These are phyloP conservation scores for Globisporangium mamillatum DNA, from an alignment of 352 stramenopile genomes.

Conservation along the genomic window DNA sequence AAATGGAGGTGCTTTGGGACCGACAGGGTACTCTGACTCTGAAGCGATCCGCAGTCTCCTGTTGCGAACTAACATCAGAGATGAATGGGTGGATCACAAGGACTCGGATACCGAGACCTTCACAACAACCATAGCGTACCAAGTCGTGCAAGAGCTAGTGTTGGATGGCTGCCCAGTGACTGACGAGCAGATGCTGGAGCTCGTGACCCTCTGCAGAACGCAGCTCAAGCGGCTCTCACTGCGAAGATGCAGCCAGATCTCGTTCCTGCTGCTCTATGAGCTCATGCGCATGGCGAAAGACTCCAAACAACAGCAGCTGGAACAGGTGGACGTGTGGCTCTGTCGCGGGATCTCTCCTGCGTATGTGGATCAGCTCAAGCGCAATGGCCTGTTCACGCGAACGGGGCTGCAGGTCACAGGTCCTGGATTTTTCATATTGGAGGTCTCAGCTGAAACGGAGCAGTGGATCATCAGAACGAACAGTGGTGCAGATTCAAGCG, in stretches of 20 bases:
- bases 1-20: neutral
- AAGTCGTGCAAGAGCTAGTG: conserved; percentile 21
- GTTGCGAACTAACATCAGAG: neutral
- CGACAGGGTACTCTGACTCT: neutral
- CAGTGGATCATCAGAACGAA: conserved; percentile 7
- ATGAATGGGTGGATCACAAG: no score
- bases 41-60: neutral
- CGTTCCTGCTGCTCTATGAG: conserved; percentile 37
- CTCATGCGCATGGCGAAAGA: conserved; percentile 20
- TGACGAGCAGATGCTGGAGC: conserved; percentile 24
- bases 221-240: conserved; percentile 17
- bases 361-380: conserved; percentile 23
- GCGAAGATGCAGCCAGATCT: conserved; percentile 22
- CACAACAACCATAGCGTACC: neutral
- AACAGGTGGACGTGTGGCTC: conserved; percentile 30
- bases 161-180: conserved; percentile 20
- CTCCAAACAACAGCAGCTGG: neutral
- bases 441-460: conserved; percentile 5
- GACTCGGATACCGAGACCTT: neutral
- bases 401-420: conserved; percentile 18
- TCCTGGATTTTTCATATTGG: conserved; percentile 24
- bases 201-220: conserved; percentile 18
- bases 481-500: neutral
- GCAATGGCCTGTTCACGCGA: neutral
- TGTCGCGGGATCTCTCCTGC: conserved; percentile 26